Conservation (phyloP, 495 filamentous ascomycete genomes). For the Aspergillus incahuasiensis region DNA sequence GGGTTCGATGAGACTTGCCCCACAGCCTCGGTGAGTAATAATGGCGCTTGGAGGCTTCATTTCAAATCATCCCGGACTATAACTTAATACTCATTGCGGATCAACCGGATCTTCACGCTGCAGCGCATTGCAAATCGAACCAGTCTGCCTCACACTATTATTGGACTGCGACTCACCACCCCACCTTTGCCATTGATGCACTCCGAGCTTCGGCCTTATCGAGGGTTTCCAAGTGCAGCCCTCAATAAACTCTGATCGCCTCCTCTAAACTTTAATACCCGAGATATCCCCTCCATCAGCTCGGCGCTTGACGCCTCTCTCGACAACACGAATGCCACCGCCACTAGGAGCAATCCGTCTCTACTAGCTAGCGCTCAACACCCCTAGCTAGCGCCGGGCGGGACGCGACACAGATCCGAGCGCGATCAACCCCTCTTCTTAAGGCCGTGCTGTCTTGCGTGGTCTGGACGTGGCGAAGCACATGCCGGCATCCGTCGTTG, state of each 20-base stretch:
- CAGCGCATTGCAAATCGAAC: constrained; percentile 12
- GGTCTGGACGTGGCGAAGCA: not conserved
- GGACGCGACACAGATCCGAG: constrained; percentile 10
- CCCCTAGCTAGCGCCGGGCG: constrained; percentile 6
- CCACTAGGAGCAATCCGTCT: not conserved
- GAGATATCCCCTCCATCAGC: not conserved
- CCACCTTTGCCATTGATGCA: not conserved
- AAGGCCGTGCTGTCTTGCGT: not conserved
- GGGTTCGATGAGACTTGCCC: not conserved
- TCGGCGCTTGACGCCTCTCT: constrained; percentile 1
- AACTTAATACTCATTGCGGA: constrained; percentile 1
- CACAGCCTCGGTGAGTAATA: not conserved
- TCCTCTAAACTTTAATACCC: not conserved
- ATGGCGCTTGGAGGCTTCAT: not conserved
- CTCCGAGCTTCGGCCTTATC: not conserved
- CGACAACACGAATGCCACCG: constrained; percentile 2
- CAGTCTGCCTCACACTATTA: not conserved
- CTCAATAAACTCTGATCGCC: not conserved
- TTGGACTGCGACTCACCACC: not conserved
- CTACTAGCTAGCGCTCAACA: not conserved
- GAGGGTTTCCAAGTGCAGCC: not conserved
- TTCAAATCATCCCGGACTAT: not conserved
- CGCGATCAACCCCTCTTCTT: constrained; percentile 10
- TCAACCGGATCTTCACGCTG: constrained; percentile 5
- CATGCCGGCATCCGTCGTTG: not conserved